Evolutionary conservation across 116 monocot genomes (phyloP).

Genomic region (Papilionanthe hybrid): DNA sequence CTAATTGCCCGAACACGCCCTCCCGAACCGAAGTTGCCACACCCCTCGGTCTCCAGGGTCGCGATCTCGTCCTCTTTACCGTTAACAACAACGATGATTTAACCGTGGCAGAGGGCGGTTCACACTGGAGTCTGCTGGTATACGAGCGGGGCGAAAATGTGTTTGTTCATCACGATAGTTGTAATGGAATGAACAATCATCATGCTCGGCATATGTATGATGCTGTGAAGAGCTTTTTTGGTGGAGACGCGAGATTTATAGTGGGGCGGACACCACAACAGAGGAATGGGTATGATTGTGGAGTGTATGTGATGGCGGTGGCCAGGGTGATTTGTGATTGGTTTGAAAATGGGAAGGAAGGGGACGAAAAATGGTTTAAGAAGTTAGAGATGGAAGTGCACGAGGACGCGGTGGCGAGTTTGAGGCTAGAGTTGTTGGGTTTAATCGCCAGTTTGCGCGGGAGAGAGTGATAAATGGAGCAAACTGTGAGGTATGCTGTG

Average conservation of each 20-base stretch:
- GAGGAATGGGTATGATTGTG: constrained; percentile 15
- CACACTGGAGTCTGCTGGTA: constrained; percentile 24
- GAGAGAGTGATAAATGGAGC: neutral
- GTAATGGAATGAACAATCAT: neutral
- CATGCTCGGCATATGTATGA: constrained; percentile 5
- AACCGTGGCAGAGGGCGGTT: constrained; percentile 11
- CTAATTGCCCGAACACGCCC: neutral
- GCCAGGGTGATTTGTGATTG: constrained; percentile 10
- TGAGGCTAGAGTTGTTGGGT: neutral
- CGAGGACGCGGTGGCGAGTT: neutral
- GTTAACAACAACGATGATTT: constrained; percentile 19
- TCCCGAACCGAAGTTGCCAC: constrained; percentile 4
- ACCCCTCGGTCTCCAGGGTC: constrained; percentile 4
- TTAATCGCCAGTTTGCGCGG: neutral
- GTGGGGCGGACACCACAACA: constrained; percentile 9
- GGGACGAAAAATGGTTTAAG: constrained; percentile 2
- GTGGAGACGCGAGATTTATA: neutral
- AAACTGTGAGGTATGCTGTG: neutral
- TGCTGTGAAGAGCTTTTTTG: constrained; percentile 4
- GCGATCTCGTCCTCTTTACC: constrained; percentile 17
- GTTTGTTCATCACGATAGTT: constrained; percentile 23
- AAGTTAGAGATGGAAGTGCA: neutral
- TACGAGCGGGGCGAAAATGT: constrained; percentile 1
- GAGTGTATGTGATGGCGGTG: constrained; percentile 14
- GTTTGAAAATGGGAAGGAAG: neutral